Base-by-base conservation (phyloP, 768 basidiomycete species). In the Termitomyces heimii region DNA sequence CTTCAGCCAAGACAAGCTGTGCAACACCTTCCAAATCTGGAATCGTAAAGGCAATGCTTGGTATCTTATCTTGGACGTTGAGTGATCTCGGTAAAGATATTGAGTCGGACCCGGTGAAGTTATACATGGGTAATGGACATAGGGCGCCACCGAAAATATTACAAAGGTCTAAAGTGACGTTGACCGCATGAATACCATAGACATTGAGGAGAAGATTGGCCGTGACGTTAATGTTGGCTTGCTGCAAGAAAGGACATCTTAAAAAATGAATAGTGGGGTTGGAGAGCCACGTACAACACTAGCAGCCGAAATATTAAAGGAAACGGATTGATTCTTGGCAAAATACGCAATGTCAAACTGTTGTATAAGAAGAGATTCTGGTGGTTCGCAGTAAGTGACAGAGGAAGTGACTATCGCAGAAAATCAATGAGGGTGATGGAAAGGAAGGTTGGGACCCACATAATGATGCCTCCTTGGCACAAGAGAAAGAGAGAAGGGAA, bases 11-110 rank as follows among this genome's bases (percentile, higher is more conserved):
- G 5, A 85, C 81, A 54, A 98, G 73, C 63, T 93, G 89, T 0
- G 85, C 94, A 65, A 83, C 94, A 18, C 90, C 94, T 68, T 98
- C 94, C 5, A 98, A 78, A 71, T 99, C 91, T 5, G 96, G 96
- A 37, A 99, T 88, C 42, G 77, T 73, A 70, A 85, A 99, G 0
- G 91, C 93, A 52, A 96, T 90, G 22, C 70, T 70, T 0, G 94
- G 94, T n/a, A 95, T 77, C 57, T 73, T 70, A 37, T 75, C 70
- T 22, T 76, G 65, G 42, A 92, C 74, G 42, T 80, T 77, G 45
- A 88, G 69, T 24, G 82, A 81, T 31, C 77, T 66, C 0, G 89
- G 88, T 0, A 93, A 74, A 3, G 79, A 72, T 53, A 93, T 71
- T 3, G 85, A 79, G 66, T 88, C 86, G 5, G 85, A 80, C 47